phyloP scores from a whole-genome alignment of 495 filamentous ascomycete species.

The Aspergillus cristatus region DNA sequence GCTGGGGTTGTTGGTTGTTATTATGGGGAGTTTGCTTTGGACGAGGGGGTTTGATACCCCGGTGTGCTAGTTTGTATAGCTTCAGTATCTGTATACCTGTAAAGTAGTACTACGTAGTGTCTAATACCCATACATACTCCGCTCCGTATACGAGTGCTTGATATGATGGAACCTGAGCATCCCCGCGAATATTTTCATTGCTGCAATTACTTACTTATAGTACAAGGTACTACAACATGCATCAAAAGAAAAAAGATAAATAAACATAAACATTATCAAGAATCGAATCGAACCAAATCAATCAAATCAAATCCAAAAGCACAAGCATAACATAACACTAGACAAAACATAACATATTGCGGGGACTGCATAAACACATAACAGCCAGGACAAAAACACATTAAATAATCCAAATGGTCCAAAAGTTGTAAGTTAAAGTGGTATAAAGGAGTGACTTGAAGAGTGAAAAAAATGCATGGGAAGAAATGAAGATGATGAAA shows the following conservation, averaged over 20 bases:
- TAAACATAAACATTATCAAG: constrained; percentile 7
- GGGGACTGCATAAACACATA: constrained; percentile 20
- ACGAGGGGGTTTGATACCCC: constrained; percentile 49
- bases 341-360: constrained; percentile 4
- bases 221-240: constrained; percentile 4
- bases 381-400: constrained; percentile 13
- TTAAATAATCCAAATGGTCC: constrained; percentile 11
- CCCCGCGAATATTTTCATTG: constrained; percentile 8
- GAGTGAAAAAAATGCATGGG: constrained; percentile 1
- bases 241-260: not conserved
- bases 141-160: no score
- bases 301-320: constrained; percentile 4
- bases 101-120: no score
- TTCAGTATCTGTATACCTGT: no score
- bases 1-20: constrained; percentile 57
- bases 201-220: constrained; percentile 1
- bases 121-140: no score
- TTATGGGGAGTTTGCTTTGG: constrained; percentile 79
- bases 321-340: constrained; percentile 3
- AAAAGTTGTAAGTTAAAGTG: constrained; percentile 8
- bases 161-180: no score
- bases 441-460: constrained; percentile 13
- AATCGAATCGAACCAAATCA: constrained; percentile 2
- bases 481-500: constrained; percentile 5
- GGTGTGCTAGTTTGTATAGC: no score